These are phyloP conservation scores for Collybia sordida DNA, from an alignment of 768 basidiomycete species.

Conservation along the genomic window DNA sequence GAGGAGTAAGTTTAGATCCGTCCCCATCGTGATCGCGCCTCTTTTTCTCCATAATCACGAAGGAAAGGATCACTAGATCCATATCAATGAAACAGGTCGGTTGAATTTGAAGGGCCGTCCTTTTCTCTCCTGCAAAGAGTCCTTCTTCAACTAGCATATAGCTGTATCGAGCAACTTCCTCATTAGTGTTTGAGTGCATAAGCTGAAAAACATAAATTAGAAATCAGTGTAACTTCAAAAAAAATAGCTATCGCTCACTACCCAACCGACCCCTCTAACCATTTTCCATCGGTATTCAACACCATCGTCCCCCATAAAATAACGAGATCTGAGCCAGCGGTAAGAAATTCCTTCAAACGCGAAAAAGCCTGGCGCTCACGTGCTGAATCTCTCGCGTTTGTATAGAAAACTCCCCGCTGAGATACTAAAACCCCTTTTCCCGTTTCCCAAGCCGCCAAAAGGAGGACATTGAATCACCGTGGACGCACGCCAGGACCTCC, in stretches of 20 bases:
- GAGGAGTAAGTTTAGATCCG: constrained; percentile 20
- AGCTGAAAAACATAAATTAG: constrained; percentile 27
- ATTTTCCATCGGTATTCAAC: constrained; percentile 51
- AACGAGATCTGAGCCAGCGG: constrained; percentile 35
- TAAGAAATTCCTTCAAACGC: constrained; percentile 1
- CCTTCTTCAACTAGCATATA: constrained; percentile 37
- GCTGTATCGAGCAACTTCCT: constrained; percentile 42
- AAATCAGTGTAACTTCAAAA: no score
- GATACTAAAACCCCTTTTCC: constrained; percentile 26
- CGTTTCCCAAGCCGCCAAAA: constrained; percentile 22
- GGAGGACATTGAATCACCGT: constrained; percentile 41
- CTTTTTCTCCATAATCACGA: constrained; percentile 56
- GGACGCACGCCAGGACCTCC: constrained; percentile 41
- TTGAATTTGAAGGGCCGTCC: constrained; percentile 44
- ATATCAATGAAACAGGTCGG: constrained; percentile 44
- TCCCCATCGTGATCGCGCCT: constrained; percentile 39
- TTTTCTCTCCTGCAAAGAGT: constrained; percentile 46
- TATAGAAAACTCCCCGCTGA: constrained; percentile 41
- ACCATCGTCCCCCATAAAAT: constrained; percentile 50
- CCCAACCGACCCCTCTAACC: constrained; percentile 35
- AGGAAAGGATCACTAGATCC: constrained; percentile 54
- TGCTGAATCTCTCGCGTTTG: constrained; percentile 38
- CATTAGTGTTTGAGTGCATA: constrained; percentile 31
- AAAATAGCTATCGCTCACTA: constrained; percentile 31
- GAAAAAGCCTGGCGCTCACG: constrained; percentile 27